Evolutionary conservation across 2,329 filamentous ascomycete species (phyloP).

Genomic region (Colletotrichum euphorbiae): DNA sequence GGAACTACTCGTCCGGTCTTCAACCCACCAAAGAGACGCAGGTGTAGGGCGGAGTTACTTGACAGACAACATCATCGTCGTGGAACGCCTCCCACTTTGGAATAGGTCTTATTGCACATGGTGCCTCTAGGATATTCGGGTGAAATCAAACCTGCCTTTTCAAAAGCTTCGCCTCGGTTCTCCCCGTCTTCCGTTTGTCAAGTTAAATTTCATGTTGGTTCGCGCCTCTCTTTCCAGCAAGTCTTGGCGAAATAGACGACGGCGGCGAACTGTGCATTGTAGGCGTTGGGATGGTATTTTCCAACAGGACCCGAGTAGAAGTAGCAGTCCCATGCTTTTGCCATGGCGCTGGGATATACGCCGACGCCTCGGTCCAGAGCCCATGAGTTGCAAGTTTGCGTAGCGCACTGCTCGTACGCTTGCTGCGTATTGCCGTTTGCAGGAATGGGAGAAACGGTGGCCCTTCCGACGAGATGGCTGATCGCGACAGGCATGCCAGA

Average conservation of each 20-base stretch:
- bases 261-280: neutral
- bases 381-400: conserved; percentile 5
- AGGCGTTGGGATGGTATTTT: neutral
- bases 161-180: neutral
- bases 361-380: conserved; percentile 13
- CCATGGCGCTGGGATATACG: neutral
- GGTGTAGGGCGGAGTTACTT: neutral
- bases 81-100: too few species aligned
- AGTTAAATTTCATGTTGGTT: neutral
- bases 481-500: conserved; percentile 11
- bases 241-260: conserved; percentile 22
- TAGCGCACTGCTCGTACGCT: conserved; percentile 14
- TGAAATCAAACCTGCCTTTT: neutral
- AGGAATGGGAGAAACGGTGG: neutral
- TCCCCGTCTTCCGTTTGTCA: neutral
- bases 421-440: neutral
- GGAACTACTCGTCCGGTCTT: neutral
- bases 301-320: conserved; percentile 12
- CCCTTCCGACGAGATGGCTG: neutral
- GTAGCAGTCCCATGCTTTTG: neutral
- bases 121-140: too few species aligned
- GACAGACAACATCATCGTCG: neutral
- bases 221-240: neutral
- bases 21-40: neutral
- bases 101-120: too few species aligned